Evolutionary conservation across 2,329 filamentous ascomycete genomes (phyloP).

Genomic region (Phyllosticta capitalensis): DNA sequence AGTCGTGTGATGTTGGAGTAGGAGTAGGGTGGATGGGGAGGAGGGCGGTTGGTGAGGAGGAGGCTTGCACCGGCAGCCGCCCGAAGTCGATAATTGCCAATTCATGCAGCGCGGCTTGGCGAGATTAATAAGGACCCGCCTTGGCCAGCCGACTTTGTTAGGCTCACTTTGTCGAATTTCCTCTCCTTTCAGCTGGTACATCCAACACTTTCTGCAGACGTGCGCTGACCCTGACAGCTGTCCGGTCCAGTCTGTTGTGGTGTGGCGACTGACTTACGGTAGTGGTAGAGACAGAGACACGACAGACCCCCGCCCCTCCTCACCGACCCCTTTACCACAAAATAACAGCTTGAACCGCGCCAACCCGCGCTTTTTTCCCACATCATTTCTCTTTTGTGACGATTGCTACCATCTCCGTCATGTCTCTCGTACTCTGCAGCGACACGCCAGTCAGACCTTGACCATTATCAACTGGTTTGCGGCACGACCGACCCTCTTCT

Average conservation of each 20-base stretch:
- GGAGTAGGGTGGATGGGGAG: constrained; percentile 1
- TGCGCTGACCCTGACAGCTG: no score
- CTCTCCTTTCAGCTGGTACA: not conserved
- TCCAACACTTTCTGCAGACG: no score
- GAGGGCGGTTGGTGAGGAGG: constrained; percentile 9
- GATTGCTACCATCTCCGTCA: not conserved
- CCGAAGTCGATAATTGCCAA: constrained; percentile 10
- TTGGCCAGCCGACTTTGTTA: not conserved
- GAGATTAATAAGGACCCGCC: constrained; percentile 9
- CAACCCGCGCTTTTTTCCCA: no score
- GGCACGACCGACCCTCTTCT: not conserved
- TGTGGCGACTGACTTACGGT: no score
- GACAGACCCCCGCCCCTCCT: no score
- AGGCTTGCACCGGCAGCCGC: constrained; percentile 7
- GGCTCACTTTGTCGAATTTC: not conserved
- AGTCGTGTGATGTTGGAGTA: constrained; percentile 6
- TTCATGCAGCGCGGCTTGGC: constrained; percentile 10
- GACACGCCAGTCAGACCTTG: not conserved
- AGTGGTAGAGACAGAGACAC: no score
- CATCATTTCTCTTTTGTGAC: no score
- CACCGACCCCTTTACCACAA: no score
- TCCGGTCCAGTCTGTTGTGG: no score
- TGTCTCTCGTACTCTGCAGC: not conserved
- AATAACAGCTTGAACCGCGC: no score
- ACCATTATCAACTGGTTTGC: not conserved